Evolutionary conservation across 1,139 yeast genomes (phyloP).

Genomic region (Scheffersomyces insectosa): DNA sequence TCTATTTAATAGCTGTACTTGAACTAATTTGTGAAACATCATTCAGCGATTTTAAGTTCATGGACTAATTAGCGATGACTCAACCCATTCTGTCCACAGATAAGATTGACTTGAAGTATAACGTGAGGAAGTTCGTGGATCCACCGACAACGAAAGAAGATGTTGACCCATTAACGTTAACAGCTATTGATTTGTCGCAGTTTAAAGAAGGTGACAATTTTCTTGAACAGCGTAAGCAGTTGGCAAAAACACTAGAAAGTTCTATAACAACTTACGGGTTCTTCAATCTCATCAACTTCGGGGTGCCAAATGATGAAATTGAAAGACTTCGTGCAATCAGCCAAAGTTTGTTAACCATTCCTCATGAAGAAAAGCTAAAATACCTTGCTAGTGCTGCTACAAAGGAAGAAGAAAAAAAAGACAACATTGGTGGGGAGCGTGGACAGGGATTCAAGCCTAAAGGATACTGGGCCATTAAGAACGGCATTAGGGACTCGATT

Average conservation of each 20-base stretch:
- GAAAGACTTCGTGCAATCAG: slow-evolving; percentile 33
- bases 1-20: too few relatives aligned
- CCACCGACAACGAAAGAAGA: slow-evolving; percentile 11
- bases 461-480: slow-evolving; percentile 43
- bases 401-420: slow-evolving; percentile 17
- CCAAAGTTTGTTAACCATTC: slow-evolving; percentile 35
- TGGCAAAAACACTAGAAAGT: slow-evolving; percentile 32
- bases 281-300: slow-evolving; percentile 40
- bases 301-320: slow-evolving; percentile 25
- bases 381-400: slow-evolving; percentile 36
- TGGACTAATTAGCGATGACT: too few relatives aligned
- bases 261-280: slow-evolving; percentile 46
- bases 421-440: slow-evolving; percentile 39
- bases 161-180: slow-evolving; percentile 5
- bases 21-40: too few relatives aligned
- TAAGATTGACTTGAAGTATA: slow-evolving; percentile 20
- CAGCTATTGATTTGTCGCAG: slow-evolving; percentile 7
- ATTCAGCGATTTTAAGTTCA: too few relatives aligned
- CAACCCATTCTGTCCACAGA: not conserved
- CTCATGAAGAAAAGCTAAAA: slow-evolving; percentile 37
- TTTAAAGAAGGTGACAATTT: slow-evolving; percentile 15
- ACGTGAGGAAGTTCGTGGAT: slow-evolving; percentile 32
- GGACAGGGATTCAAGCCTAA: slow-evolving; percentile 48
- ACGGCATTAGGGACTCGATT: slow-evolving; percentile 41
- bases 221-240: slow-evolving; percentile 19